phyloP scores from a whole-genome alignment of 305 asterid genomes.

The Striga hermonthica region DNA sequence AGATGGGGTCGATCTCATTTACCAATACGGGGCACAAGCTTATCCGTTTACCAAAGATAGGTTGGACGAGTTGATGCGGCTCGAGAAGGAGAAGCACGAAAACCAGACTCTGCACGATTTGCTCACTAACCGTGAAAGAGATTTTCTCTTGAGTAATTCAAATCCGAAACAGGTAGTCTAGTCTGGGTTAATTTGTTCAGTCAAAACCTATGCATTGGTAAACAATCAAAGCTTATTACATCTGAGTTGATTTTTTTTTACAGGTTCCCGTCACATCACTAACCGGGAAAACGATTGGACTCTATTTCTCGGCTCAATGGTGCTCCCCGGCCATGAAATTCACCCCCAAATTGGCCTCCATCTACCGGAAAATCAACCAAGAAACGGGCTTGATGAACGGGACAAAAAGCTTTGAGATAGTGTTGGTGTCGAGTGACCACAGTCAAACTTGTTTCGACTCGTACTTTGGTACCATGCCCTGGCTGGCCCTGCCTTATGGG shows the following conservation, averaged over 20 bases:
- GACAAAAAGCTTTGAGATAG: constrained; percentile 43
- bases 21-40: constrained; percentile 51
- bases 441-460: constrained; percentile 38
- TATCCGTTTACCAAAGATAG: constrained; percentile 59
- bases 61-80: constrained; percentile 42
- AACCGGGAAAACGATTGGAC: constrained; percentile 56
- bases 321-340: constrained; percentile 54
- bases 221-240: too few species aligned
- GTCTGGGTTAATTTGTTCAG: background rate
- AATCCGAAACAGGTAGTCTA: constrained; percentile 36
- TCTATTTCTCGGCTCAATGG: constrained; percentile 70
- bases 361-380: constrained; percentile 48
- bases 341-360: constrained; percentile 48
- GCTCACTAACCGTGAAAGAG: constrained; percentile 39
- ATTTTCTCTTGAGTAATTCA: constrained; percentile 43
- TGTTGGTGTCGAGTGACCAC: constrained; percentile 56
- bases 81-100: constrained; percentile 48
- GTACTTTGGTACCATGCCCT: constrained; percentile 57
- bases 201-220: too few species aligned
- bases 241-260: background rate
- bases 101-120: constrained; percentile 49
- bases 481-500: constrained; percentile 59
- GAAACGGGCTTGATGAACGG: constrained; percentile 14
- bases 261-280: constrained; percentile 54
- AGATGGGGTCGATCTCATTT: constrained; percentile 55